These are phyloP conservation scores for Rugosomyces carneus DNA, from an alignment of 1,284 basidiomycete genomes.

Conservation along the genomic window DNA sequence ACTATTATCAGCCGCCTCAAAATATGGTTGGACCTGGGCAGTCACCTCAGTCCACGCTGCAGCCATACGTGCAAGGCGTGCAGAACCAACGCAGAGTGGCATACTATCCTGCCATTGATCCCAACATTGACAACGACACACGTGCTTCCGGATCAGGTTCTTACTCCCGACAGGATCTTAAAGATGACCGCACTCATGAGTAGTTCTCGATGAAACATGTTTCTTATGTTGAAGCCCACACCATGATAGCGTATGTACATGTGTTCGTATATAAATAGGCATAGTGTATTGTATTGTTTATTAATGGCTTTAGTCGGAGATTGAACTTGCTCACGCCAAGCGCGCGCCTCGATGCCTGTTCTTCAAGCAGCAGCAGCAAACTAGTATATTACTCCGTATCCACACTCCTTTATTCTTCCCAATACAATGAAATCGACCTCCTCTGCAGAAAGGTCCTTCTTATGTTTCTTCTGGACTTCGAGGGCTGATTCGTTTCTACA, in stretches of 20 bases:
- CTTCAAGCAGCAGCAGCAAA: no score
- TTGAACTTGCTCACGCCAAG: background rate
- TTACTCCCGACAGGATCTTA: background rate
- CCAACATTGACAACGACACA: constrained; percentile 26
- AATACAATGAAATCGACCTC: constrained; percentile 19
- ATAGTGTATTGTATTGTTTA: no score
- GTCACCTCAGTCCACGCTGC: constrained; percentile 18
- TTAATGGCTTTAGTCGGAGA: background rate
- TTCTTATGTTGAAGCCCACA: background rate
- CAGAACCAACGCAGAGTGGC: constrained; percentile 13
- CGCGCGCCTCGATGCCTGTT: no score
- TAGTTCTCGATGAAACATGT: constrained; percentile 5
- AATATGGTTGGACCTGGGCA: constrained; percentile 20
- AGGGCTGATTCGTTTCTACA: constrained; percentile 36
- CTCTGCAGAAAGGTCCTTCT: constrained; percentile 19
- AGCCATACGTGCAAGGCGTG: constrained; percentile 10
- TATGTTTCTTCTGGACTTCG: constrained; percentile 10
- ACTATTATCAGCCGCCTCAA: constrained; percentile 17
- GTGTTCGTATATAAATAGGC: no score
- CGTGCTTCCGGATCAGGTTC: constrained; percentile 4
- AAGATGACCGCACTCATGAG: background rate
- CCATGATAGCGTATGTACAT: constrained; percentile 1
- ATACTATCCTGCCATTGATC: constrained; percentile 36
- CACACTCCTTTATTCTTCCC: constrained; percentile 19
- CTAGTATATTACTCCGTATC: constrained; percentile 1